phyloP scores from a whole-genome alignment of 495 filamentous ascomycete genomes.

The Evernia prunastri region DNA sequence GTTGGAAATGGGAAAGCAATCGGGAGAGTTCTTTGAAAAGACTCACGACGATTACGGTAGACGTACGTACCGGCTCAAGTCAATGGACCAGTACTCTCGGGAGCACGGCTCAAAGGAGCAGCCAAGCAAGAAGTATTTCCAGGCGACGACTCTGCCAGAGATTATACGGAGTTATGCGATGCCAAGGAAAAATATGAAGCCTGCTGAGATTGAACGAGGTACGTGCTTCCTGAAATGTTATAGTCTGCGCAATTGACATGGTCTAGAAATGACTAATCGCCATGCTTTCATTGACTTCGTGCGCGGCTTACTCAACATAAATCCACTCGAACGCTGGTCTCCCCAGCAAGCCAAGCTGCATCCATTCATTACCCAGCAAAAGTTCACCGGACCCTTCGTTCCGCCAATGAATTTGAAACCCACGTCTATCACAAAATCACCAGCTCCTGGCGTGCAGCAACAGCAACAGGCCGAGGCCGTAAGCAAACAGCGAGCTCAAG shows the following conservation, averaged over 20 bases:
- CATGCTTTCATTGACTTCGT: slow-evolving; percentile 99
- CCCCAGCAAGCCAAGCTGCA: slow-evolving; percentile 96
- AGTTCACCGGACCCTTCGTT: slow-evolving; percentile 90
- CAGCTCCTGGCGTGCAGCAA: slow-evolving; percentile 93
- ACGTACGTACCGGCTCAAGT: slow-evolving; percentile 85
- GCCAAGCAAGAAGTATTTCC: slow-evolving; percentile 99
- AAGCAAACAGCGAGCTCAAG: slow-evolving; percentile 77
- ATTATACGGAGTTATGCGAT: slow-evolving; percentile 97
- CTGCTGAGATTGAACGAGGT: slow-evolving; percentile 93
- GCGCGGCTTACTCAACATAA: slow-evolving; percentile 88
- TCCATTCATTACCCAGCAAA: slow-evolving; percentile 98
- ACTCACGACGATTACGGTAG: slow-evolving; percentile 85
- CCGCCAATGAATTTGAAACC: slow-evolving; percentile 96
- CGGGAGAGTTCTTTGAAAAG: slow-evolving; percentile 97
- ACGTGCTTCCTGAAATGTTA: slow-evolving; percentile 29
- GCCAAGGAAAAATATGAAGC: slow-evolving; percentile 99
- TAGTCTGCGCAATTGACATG: slow-evolving; percentile 26
- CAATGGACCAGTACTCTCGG: slow-evolving; percentile 92
- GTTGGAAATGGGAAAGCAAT: slow-evolving; percentile 98
- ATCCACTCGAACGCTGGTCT: slow-evolving; percentile 95
- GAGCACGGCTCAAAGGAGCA: slow-evolving; percentile 96
- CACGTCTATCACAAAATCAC: slow-evolving; percentile 72
- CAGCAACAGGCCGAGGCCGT: slow-evolving; percentile 89
- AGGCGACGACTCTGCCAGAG: slow-evolving; percentile 84
- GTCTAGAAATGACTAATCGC: slow-evolving; percentile 91